Evolutionary conservation across 768 basidiomycete genomes (phyloP).

Genomic region (Psilocybe subaeruginosa): DNA sequence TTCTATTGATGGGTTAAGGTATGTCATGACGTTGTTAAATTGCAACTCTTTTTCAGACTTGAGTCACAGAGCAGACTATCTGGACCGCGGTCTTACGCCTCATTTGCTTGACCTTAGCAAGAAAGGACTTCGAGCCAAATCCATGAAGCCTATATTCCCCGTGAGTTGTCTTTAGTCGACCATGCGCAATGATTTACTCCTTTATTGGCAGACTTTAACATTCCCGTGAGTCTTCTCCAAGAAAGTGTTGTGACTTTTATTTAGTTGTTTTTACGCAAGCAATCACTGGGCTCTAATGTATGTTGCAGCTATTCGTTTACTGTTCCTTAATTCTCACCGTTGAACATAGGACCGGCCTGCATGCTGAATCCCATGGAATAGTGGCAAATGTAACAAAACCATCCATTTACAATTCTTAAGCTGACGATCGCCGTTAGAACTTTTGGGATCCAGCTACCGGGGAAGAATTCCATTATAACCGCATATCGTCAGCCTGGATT

Average conservation of each 20-base stretch:
- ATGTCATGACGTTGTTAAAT: conserved; percentile 18
- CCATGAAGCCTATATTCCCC: conserved; percentile 86
- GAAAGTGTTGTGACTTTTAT: neutral
- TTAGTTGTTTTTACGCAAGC: conserved; percentile 36
- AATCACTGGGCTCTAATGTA: conserved; percentile 93
- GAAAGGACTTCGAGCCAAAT: conserved; percentile 86
- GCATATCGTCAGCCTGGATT: conserved; percentile 61
- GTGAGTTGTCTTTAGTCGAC: conserved; percentile 35
- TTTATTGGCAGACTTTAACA: conserved; percentile 70
- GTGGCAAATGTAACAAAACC: conserved; percentile 69
- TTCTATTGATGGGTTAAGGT: conserved; percentile 88
- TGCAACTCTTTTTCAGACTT: neutral
- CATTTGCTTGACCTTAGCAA: conserved; percentile 81
- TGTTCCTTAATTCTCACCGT: neutral
- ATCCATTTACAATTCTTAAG: neutral
- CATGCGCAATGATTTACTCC: conserved; percentile 2
- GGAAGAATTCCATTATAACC: conserved; percentile 75
- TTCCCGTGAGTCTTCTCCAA: conserved; percentile 71
- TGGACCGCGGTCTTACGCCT: conserved; percentile 85
- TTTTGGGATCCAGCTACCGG: conserved; percentile 79
- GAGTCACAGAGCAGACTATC: conserved; percentile 72
- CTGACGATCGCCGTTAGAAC: conserved; percentile 47
- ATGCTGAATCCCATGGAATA: conserved; percentile 90
- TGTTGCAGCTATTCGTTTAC: conserved; percentile 18
- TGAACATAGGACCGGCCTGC: conserved; percentile 75